These are phyloP conservation scores for Phyllosticta citriasiana DNA, from an alignment of 2,329 filamentous ascomycete species.

Conservation along the genomic window DNA sequence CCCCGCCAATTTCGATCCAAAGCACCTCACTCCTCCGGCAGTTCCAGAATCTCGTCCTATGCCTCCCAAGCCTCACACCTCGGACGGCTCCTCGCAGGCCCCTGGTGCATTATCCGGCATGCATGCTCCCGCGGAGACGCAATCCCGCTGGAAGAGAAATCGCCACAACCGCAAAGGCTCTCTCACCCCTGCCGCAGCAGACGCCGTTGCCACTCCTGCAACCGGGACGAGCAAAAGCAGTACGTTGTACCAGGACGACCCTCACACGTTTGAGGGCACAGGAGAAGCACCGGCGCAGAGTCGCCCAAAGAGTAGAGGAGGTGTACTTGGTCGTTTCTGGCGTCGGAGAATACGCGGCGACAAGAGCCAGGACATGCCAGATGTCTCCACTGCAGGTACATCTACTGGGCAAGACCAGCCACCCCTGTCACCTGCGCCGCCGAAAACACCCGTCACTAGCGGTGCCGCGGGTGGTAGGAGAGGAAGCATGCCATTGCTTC, in stretches of 20 bases:
- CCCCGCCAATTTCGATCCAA: conserved; percentile 4
- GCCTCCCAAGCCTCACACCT: not conserved
- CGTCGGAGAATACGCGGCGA: conserved; percentile 4
- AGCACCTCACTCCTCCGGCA: not conserved
- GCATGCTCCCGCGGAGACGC: not conserved
- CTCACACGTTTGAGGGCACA: conserved; percentile 3
- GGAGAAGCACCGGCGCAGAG: not conserved
- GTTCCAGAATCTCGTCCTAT: not conserved
- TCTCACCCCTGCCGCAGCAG: conserved; percentile 3
- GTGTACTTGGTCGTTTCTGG: conserved; percentile 5
- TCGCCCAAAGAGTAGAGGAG: conserved; percentile 5
- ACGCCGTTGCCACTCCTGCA: not conserved
- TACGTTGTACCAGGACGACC: not conserved
- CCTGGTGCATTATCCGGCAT: not conserved
- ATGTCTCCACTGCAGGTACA: not conserved
- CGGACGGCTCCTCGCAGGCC: not conserved
- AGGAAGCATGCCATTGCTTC: conserved; percentile 7
- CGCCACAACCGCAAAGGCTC: conserved; percentile 7
- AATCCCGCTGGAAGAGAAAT: conserved; percentile 1
- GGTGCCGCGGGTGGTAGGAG: not conserved
- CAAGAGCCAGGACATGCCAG: not conserved
- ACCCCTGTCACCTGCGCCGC: conserved; percentile 3
- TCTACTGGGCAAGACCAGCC: not conserved
- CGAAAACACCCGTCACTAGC: conserved; percentile 5
- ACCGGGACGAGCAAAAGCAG: not conserved